Percentiles rank a stretch among this genome's conserved stretches.
phyloP scores from a whole-genome alignment of 1,284 basidiomycete genomes.

The Sparassis latifolia region DNA sequence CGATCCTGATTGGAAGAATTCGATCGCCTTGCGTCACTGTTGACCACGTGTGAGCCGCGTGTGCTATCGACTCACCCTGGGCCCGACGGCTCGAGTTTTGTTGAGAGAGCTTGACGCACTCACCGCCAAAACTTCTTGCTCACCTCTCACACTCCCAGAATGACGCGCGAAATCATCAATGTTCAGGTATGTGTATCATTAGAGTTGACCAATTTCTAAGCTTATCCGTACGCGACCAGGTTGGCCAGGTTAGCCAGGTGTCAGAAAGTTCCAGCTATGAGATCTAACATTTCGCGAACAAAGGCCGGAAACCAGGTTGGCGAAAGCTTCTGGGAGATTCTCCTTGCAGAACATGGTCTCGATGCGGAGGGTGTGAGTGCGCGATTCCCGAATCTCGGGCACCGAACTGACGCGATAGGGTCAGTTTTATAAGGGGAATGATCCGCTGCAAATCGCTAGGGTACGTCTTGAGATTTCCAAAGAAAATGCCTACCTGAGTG shows the following conservation, averaged over 20 bases:
- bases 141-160: slow-evolving; percentile 9
- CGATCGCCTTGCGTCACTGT: too few species aligned
- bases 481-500: neutral
- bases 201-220: slow-evolving; percentile 1
- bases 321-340: slow-evolving; percentile 72
- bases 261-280: neutral
- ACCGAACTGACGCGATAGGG: neutral
- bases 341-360: slow-evolving; percentile 77
- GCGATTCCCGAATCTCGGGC: slow-evolving; percentile 4
- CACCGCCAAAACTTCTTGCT: too few species aligned
- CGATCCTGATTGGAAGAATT: too few species aligned
- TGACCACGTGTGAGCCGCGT: too few species aligned
- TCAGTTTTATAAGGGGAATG: slow-evolving; percentile 42
- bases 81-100: too few species aligned
- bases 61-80: too few species aligned
- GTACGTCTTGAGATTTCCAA: slow-evolving; percentile 23
- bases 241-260: slow-evolving; percentile 40
- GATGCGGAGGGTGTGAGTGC: slow-evolving; percentile 60
- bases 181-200: slow-evolving; percentile 40
- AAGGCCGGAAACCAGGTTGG: slow-evolving; percentile 75
- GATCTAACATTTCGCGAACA: neutral
- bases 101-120: too few species aligned
- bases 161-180: slow-evolving; percentile 58
- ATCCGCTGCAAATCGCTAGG: slow-evolving; percentile 40
- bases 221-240: slow-evolving; percentile 28